These are phyloP conservation scores for Sclerotinia borealis DNA, from an alignment of 2,329 filamentous ascomycete species.

Conservation along the genomic window DNA sequence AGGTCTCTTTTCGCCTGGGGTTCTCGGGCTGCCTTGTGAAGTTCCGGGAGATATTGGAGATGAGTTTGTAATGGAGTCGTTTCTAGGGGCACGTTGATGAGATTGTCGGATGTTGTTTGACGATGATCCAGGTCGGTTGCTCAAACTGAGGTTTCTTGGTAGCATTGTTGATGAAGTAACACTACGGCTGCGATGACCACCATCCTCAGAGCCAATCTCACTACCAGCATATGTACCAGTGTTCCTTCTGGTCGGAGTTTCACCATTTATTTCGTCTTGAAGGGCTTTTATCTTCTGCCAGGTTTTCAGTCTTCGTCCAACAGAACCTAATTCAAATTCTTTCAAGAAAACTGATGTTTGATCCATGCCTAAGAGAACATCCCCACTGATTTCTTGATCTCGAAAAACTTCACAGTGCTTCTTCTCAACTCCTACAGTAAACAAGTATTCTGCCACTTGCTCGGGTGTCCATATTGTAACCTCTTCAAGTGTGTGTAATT, in stretches of 20 bases:
- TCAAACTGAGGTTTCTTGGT: constrained; percentile 28
- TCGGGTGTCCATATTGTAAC: constrained; percentile 74
- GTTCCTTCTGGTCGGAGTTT: constrained; percentile 42
- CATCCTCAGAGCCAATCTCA: constrained; percentile 52
- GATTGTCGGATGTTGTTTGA: constrained; percentile 26
- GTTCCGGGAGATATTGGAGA: constrained; percentile 38
- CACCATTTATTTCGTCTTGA: constrained; percentile 74
- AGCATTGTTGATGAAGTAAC: constrained; percentile 25
- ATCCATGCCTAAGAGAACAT: constrained; percentile 90
- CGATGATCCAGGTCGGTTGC: constrained; percentile 25
- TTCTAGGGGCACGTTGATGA: constrained; percentile 26
- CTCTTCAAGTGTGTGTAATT: constrained; percentile 61
- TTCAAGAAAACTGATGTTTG: constrained; percentile 94
- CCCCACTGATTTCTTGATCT: constrained; percentile 92
- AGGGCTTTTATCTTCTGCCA: constrained; percentile 95
- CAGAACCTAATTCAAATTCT: constrained; percentile 86
- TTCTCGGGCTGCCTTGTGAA: constrained; percentile 34
- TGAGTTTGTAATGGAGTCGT: constrained; percentile 38
- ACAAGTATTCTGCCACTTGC: constrained; percentile 84
- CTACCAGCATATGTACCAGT: constrained; percentile 50
- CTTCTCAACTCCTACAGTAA: constrained; percentile 76
- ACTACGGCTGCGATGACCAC: constrained; percentile 40
- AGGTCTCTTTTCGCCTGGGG: constrained; percentile 47
- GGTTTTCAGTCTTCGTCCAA: constrained; percentile 82
- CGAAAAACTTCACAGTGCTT: constrained; percentile 90